Evolutionary conservation across 169 alveolate species (phyloP), one percentile per base, ranked within the genome.

Genomic region (Condylostoma magnum): DNA sequence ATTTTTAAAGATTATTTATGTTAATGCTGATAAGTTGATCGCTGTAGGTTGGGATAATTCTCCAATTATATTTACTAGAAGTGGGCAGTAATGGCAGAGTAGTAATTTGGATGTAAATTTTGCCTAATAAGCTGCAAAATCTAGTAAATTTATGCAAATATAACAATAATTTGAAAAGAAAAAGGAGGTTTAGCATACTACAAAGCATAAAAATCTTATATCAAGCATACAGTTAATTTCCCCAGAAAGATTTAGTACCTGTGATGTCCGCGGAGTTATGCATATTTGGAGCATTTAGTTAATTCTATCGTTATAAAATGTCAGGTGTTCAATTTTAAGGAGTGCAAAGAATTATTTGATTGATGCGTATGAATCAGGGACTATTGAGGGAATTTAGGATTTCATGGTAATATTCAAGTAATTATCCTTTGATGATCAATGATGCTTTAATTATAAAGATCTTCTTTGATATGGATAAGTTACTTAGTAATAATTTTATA

Each of bases 1-100:
- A 27, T 63, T 63, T 30, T 20, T 63, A 57, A 18, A 31, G 5
- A 22, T 46, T 1, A 20, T n/a, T 12, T 63, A 43, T 25, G 22
- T 63, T 15, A 33, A 31, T 33, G 57, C 38, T 12, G 15, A 63
- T 18, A 63, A 37, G 28, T 10, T 63, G 15, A 6, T 63, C 15
- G 54, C 58, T 20, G 73, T 54, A 25, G 73, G 73, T 10, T 63
- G 38, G 38, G 73, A 63, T 28, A 28, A 20, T 27, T 20, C 27
- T 2, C 37, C 34, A 27, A 25, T 41, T 22, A 18, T n/a, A 0
- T 63, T 63, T 63, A 37, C 25, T n/a, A 15, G 20, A 3, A 10
- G 47, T 27, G 57, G 73, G 5, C 18, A n/a, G 4, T 12, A 20
- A 12, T 63, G 73, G 73, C 20, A 31, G 15, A 57, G 31, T 5